Evolutionary conservation across 2,329 filamentous ascomycete species (phyloP).

Genomic region (Talaromyces sp.): DNA sequence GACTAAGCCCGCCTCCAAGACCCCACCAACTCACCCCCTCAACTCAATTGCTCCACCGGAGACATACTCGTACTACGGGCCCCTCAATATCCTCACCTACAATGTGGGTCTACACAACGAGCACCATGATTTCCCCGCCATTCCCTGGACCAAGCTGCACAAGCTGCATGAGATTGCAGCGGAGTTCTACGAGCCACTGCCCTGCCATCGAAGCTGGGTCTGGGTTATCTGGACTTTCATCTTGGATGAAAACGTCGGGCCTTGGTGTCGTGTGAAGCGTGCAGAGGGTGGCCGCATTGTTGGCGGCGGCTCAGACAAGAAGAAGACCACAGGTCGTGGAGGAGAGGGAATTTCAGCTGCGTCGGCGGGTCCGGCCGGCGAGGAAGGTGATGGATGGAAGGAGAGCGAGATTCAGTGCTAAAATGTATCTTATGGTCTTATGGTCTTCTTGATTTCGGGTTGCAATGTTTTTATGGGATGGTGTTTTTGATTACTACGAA

Average conservation of each 20-base stretch:
- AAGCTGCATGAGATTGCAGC: constrained; percentile 75
- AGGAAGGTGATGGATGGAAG: constrained; percentile 63
- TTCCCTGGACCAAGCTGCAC: constrained; percentile 89
- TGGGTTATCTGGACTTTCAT: constrained; percentile 97
- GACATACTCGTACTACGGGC: constrained; percentile 96
- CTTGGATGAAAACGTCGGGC: constrained; percentile 81
- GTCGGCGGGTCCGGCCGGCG: constrained; percentile 52
- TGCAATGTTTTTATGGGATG: background rate
- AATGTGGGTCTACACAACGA: constrained; percentile 98
- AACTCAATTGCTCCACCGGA: constrained; percentile 75
- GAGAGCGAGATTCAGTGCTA: constrained; percentile 70
- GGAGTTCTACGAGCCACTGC: constrained; percentile 90
- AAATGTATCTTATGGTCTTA: background rate
- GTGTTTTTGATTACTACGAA: background rate
- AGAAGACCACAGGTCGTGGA: constrained; percentile 33
- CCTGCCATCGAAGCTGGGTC: constrained; percentile 85
- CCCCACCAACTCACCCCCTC: constrained; percentile 52
- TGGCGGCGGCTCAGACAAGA: constrained; percentile 33
- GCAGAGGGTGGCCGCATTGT: constrained; percentile 72
- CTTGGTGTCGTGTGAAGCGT: constrained; percentile 91
- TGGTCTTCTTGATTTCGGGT: background rate
- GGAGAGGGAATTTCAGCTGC: constrained; percentile 48
- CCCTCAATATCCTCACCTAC: constrained; percentile 89
- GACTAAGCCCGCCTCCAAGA: constrained; percentile 33
- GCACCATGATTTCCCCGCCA: constrained; percentile 96